phyloP scores from a whole-genome alignment of 352 stramenopile genomes.

The Phytophthora pinifolia region DNA sequence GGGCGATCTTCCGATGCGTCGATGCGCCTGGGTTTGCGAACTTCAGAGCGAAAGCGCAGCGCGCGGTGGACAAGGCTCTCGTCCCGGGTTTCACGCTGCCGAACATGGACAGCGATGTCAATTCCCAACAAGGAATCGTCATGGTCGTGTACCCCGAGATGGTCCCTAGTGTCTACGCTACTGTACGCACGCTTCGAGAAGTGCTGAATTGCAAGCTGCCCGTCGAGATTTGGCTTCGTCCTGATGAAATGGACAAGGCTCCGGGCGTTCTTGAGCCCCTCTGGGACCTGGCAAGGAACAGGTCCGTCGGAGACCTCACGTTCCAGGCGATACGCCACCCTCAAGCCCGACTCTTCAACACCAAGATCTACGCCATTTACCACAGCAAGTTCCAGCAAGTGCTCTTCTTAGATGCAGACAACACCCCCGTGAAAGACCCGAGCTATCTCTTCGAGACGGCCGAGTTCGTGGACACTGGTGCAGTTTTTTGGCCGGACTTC shows the following conservation, averaged over 20 bases:
- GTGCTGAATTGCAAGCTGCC: constrained; percentile 38
- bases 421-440: constrained; percentile 44
- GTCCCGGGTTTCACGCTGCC: constrained; percentile 9
- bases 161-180: constrained; percentile 32
- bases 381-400: constrained; percentile 44
- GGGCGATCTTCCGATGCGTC: constrained; percentile 33
- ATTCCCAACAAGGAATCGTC: constrained; percentile 32
- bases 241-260: constrained; percentile 34
- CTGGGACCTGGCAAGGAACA: constrained; percentile 16
- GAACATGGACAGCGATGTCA: background rate
- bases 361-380: constrained; percentile 50
- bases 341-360: constrained; percentile 37
- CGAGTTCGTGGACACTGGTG: constrained; percentile 15
- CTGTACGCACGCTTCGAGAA: constrained; percentile 30
- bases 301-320: constrained; percentile 18
- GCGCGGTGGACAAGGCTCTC: constrained; percentile 8
- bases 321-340: constrained; percentile 27
- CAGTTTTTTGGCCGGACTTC: constrained; percentile 28
- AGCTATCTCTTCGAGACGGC: constrained; percentile 47
- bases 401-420: constrained; percentile 63
- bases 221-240: constrained; percentile 55
- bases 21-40: constrained; percentile 42
- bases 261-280: constrained; percentile 20
- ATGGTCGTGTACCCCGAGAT: constrained; percentile 58
- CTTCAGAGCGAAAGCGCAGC: constrained; percentile 31